Percentiles rank a stretch among this genome's conserved stretches.
phyloP scores from a whole-genome alignment of 2,329 filamentous ascomycete species.

The Echinosphaeria canescens region DNA sequence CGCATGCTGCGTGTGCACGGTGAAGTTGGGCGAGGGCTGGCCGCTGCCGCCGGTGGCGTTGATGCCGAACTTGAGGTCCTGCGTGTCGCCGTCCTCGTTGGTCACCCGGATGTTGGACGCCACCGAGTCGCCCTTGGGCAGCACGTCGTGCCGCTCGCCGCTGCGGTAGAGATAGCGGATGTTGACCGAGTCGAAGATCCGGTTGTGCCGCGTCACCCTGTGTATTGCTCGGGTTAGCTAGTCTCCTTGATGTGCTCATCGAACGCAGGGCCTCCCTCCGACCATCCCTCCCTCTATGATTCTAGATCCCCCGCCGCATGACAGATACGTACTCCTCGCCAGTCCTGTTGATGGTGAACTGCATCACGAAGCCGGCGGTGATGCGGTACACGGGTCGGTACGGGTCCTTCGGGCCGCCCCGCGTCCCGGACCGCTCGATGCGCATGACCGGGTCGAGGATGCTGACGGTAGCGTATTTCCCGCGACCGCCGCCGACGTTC shows the following conservation, averaged over 20 bases:
- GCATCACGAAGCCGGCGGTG: constrained; percentile 5
- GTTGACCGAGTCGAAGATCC: constrained; percentile 7
- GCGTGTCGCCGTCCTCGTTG: constrained; percentile 3
- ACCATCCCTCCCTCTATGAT: too few relatives aligned
- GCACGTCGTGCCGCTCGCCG: constrained; percentile 5
- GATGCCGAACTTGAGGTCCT: constrained; percentile 4
- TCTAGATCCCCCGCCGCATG: too few relatives aligned
- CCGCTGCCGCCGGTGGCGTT: constrained; percentile 2
- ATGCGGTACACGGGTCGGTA: constrained; percentile 6
- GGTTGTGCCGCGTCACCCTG: constrained; percentile 5
- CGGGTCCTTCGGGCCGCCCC: not conserved
- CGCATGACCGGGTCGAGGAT: constrained; percentile 7
- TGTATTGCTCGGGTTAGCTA: not conserved
- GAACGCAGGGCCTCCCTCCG: too few relatives aligned
- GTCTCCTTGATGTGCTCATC: not conserved
- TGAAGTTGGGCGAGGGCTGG: constrained; percentile 2
- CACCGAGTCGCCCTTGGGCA: constrained; percentile 5
- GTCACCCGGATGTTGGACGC: constrained; percentile 4
- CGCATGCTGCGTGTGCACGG: constrained; percentile 6
- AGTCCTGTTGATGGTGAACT: constrained; percentile 6
- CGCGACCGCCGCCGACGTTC: constrained; percentile 5
- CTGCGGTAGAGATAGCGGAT: constrained; percentile 6
- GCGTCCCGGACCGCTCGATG: constrained; percentile 5
- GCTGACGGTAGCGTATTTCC: constrained; percentile 6
- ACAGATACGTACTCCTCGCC: constrained; percentile 3